These are phyloP conservation scores for Dunaliella primolecta DNA, from an alignment of 139 green algal species.

Conservation along the genomic window DNA sequence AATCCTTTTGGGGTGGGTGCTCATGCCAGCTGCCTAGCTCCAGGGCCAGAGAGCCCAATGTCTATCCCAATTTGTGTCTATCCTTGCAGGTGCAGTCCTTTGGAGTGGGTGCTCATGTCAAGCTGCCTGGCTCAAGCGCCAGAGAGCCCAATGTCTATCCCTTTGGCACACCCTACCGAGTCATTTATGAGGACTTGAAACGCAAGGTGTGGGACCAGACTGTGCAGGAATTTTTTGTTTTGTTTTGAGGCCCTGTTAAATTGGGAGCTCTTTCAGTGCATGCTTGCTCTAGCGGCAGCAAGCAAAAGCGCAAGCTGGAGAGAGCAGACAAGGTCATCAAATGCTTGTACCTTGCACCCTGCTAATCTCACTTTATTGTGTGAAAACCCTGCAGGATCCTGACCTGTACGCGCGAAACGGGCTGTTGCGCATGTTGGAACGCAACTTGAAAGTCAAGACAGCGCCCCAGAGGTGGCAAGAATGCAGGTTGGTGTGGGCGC, in stretches of 20 bases:
- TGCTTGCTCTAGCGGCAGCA: too few relatives aligned
- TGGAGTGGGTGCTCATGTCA: conserved; percentile 77
- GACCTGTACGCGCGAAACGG: conserved; percentile 78
- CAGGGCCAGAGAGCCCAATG: conserved; percentile 70
- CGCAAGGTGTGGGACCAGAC: conserved; percentile 29
- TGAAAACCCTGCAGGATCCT: conserved; percentile 23
- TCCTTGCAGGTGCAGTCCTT: conserved; percentile 53
- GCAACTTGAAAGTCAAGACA: conserved; percentile 81
- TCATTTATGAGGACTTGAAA: conserved; percentile 67
- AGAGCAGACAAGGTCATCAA: not conserved
- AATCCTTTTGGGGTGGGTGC: conserved; percentile 77
- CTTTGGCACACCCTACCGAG: conserved; percentile 82
- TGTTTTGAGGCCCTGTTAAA: not conserved
- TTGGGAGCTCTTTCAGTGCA: too few relatives aligned
- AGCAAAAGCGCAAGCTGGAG: too few relatives aligned
- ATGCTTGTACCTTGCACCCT: not conserved
- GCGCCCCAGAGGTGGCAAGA: conserved; percentile 84
- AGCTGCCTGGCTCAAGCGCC: conserved; percentile 70
- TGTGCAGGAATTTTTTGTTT: not conserved
- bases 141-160: conserved; percentile 84
- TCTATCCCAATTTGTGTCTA: too few relatives aligned
- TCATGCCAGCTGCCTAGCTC: conserved; percentile 78
- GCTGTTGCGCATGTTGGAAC: conserved; percentile 76
- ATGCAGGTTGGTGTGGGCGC: conserved; percentile 29
- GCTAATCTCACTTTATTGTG: not conserved